Evolutionary conservation across 2,329 filamentous ascomycete species (phyloP), one percentile per base, ranked within the genome.

Genomic region (Trichophyton simii): DNA sequence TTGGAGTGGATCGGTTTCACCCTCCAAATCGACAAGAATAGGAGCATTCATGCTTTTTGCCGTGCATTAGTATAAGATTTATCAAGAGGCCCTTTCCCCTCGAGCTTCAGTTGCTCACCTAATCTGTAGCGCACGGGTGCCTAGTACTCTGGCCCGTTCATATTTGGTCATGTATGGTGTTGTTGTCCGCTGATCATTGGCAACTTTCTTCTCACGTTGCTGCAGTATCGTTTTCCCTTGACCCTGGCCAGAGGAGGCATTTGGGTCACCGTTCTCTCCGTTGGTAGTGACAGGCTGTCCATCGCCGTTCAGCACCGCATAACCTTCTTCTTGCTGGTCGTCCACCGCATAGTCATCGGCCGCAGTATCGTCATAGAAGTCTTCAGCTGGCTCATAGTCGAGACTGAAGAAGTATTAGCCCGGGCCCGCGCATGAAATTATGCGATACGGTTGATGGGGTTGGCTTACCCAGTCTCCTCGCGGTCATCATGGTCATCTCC

Each of bases 101-200:
- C 3, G 9, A 11, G 18, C 44, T 20, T 20, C 84, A 9, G 44
- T 13, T 11, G 20, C 44, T 60, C 76, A 95, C 90, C 90, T 96
- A 72, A 99, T 97, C 77, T 99, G 94, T 72, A 97, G 76, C 46
- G 94, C 94, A 67, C 94, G 83, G 46, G 94, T 97, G 57, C 94
- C 94, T 66, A 99, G 78, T 63, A 99, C 92, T 71, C 94, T 86
- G 65, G 94, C 94, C 68, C 87, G 84, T 81, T 99, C 94, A 77
- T 99, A 99, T 79, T 99, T 99, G 67, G 94, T 99, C 92, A 99
- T 95, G 78, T 96, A 99, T 1, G 92, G 94, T 31, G 94, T 99
- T 7, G 94, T 99, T 25, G 84, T 88, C 69, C 94, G 85, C 76
- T 95, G 84, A 67, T 91, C 88, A 67, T 89, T 88, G 61, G 91